Evolutionary conservation across 352 stramenopile species (phyloP).

Genomic region (Sclerospora graminicola): DNA sequence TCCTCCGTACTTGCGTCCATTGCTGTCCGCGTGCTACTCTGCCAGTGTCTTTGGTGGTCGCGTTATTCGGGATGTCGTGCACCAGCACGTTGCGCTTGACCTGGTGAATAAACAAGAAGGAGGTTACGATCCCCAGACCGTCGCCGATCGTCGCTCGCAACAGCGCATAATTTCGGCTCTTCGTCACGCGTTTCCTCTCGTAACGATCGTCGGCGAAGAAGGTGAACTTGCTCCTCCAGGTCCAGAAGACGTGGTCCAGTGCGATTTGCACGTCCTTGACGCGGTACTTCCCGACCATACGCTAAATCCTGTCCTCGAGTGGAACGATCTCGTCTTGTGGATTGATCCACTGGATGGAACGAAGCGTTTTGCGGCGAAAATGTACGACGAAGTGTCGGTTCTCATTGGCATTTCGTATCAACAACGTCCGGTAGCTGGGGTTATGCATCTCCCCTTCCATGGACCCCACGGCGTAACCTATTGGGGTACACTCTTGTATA

Average conservation of each 20-base stretch:
- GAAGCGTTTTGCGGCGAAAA: constrained; percentile 63
- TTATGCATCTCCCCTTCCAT: constrained; percentile 66
- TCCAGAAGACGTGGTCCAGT: constrained; percentile 35
- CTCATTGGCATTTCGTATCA: constrained; percentile 65
- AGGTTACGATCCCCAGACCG: constrained; percentile 67
- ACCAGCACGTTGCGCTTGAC: constrained; percentile 34
- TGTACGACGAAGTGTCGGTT: constrained; percentile 70
- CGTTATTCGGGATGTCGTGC: constrained; percentile 63
- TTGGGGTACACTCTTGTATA: too few species aligned
- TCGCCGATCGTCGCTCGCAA: constrained; percentile 64
- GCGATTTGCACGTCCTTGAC: constrained; percentile 25
- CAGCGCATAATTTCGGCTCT: constrained; percentile 59
- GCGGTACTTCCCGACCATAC: constrained; percentile 10
- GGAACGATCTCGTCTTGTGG: constrained; percentile 54
- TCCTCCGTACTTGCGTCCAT: constrained; percentile 24
- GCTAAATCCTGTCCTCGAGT: constrained; percentile 23
- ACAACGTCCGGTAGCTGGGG: constrained; percentile 46
- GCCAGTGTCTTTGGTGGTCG: constrained; percentile 36
- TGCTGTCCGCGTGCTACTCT: constrained; percentile 53
- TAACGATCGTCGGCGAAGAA: constrained; percentile 48
- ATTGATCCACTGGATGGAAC: constrained; percentile 72
- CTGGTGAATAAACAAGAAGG: constrained; percentile 71
- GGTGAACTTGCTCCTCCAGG: constrained; percentile 42
- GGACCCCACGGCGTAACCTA: constrained; percentile 41
- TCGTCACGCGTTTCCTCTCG: constrained; percentile 35